A percentile compares a stretch with the other conserved stretches of the same genome.
phyloP scores from a whole-genome alignment of 257 asterid species.

The Primulina huaijiensis region DNA sequence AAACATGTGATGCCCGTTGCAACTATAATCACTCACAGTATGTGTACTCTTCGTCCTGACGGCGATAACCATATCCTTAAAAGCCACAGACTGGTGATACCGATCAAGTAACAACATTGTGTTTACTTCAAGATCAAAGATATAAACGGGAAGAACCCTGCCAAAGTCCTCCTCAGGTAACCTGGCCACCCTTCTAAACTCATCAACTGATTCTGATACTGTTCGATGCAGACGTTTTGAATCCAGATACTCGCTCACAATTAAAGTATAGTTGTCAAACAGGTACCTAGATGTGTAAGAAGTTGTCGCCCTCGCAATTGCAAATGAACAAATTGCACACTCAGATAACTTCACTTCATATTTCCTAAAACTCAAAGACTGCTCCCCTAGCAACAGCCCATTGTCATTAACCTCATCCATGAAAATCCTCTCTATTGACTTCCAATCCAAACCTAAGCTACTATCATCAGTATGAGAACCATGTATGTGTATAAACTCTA shows the following conservation, averaged over 20 bases:
- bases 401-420: conserved; percentile 56
- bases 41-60: conserved; percentile 81
- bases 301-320: conserved; percentile 76
- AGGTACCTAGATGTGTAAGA: conserved; percentile 87
- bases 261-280: conserved; percentile 89
- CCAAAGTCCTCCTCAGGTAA: conserved; percentile 75
- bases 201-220: conserved; percentile 56
- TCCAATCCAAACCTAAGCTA: conserved; percentile 65
- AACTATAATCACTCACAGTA: conserved; percentile 84
- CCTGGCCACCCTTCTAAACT: conserved; percentile 63
- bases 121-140: conserved; percentile 74
- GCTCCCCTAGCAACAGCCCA: conserved; percentile 68
- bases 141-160: conserved; percentile 76
- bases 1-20: conserved; percentile 86
- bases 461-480: conserved; percentile 36
- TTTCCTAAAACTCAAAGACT: conserved; percentile 67
- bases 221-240: conserved; percentile 82
- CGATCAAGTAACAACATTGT: conserved; percentile 70
- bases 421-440: conserved; percentile 56
- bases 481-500: conserved; percentile 68
- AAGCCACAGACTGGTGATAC: conserved; percentile 86
- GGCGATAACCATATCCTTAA: conserved; percentile 91
- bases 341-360: conserved; percentile 61
- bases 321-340: conserved; percentile 81
- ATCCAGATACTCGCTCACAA: conserved; percentile 92